phyloP scores from a whole-genome alignment of 331 rosid genomes.

The Rhamnella rubrinervis region DNA sequence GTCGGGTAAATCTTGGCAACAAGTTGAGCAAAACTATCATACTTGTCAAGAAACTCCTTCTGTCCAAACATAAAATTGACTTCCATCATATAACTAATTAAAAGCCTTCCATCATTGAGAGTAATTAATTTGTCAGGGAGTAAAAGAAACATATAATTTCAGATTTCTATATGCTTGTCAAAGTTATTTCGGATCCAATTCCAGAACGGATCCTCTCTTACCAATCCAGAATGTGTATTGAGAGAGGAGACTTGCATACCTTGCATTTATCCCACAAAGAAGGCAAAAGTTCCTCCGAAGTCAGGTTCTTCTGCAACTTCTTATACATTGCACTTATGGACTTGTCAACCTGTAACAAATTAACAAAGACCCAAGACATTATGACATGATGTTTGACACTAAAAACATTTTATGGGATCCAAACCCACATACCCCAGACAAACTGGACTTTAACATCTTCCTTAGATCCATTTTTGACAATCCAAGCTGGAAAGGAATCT shows the following conservation, averaged over 20 bases:
- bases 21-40: constrained; percentile 79
- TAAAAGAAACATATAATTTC: no score
- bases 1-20: constrained; percentile 80
- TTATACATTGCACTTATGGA: constrained; percentile 76
- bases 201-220: background rate
- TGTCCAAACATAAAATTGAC: constrained; percentile 36
- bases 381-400: constrained; percentile 19
- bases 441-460: constrained; percentile 77
- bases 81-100: constrained; percentile 18
- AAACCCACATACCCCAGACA: constrained; percentile 69
- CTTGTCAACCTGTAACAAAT: constrained; percentile 66
- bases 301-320: constrained; percentile 94
- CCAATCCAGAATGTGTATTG: background rate
- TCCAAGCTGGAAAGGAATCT: constrained; percentile 96
- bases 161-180: no score
- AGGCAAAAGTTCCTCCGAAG: constrained; percentile 92
- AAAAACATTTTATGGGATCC: constrained; percentile 2
- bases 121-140: no score
- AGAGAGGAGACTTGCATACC: constrained; percentile 44
- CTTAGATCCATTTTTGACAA: constrained; percentile 84
- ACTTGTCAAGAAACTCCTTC: constrained; percentile 94
- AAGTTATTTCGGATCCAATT: background rate
- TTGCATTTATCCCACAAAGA: constrained; percentile 99
- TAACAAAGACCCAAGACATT: constrained; percentile 13
- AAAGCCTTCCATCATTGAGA: background rate